Evolutionary conservation across 1,139 yeast genomes (phyloP), one percentile per base, ranked within the genome.

Genomic region (Yamadazyma spencermartinsiae): DNA sequence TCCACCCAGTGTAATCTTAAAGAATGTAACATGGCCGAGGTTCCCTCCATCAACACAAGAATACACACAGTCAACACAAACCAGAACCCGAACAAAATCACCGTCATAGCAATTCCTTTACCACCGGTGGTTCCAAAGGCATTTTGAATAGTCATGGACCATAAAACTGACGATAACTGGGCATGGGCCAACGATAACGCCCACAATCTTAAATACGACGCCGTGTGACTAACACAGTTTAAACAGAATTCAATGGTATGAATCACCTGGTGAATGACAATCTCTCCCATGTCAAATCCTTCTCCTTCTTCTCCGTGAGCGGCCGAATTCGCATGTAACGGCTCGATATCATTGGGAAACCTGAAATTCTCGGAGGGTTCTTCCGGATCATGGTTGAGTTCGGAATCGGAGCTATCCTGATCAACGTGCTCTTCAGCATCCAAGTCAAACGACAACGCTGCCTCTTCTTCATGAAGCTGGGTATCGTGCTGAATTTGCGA

Each of bases 1-100:
- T 94, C 99, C 40, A 94, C 98, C 99, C 99, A 92, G 61, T 92
- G 98, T 57, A 92, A 71, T 64, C 98, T 86, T 54, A 94, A 76
- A 18, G 97, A 86, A 65, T 94, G 99, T 55, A 94, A 76, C 98
- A 94, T 94, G 20, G 98, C 98, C 31, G 96, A 86, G 0, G 98
- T 94, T 38, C 99, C 99, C 65, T 94, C 98, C 98, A 94, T 92
- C 44, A 89, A 73, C 36, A 94, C 98, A 59, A 94, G 75, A 42
- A 94, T 89, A 50, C 89, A 82, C 33, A 89, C 90, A 0, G 98
- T 92, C 48, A 90, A 74, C 4, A 81, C 79, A 60, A 94, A 89
- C 99, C 99, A 94, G 81, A 90, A 81, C 12, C 86, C 96, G 65
- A 94, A 94, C 41, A 92, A 64, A 31, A 81, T 60, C 18, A 90